Conservation (phyloP, 2,329 filamentous ascomycete species). For the Myriosclerotinia scirpicola region DNA sequence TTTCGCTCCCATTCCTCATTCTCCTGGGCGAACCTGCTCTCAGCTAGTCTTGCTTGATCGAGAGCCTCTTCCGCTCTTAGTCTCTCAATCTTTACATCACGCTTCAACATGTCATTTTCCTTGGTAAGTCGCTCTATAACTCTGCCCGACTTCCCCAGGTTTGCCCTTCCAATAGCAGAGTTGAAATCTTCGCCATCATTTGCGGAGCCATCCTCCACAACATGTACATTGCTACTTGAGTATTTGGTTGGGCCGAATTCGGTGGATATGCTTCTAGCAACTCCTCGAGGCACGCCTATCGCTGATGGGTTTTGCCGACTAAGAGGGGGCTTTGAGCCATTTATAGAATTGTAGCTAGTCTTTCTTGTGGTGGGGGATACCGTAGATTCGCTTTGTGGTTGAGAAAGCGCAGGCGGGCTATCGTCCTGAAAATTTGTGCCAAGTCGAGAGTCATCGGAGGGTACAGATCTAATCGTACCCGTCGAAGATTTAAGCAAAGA, state of each 20-base stretch:
- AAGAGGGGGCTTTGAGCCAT: slow-evolving; percentile 30
- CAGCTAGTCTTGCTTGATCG: slow-evolving; percentile 64
- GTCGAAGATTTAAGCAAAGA: slow-evolving; percentile 28
- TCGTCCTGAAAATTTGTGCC: slow-evolving; percentile 26
- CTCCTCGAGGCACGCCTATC: slow-evolving; percentile 25
- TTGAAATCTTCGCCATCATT: slow-evolving; percentile 51
- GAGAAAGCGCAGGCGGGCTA: slow-evolving; percentile 16
- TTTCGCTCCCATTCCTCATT: slow-evolving; percentile 68
- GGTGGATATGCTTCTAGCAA: slow-evolving; percentile 37
- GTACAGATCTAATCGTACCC: slow-evolving; percentile 38
- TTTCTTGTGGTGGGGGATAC: slow-evolving; percentile 32
- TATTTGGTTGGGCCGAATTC: slow-evolving; percentile 38
- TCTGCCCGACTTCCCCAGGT: slow-evolving; percentile 70
- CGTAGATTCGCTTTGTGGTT: slow-evolving; percentile 28
- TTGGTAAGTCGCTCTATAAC: slow-evolving; percentile 80
- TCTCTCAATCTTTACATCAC: slow-evolving; percentile 67
- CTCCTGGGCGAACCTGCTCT: slow-evolving; percentile 70
- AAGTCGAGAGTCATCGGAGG: slow-evolving; percentile 29
- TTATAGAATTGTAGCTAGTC: slow-evolving; percentile 25
- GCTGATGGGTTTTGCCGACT: slow-evolving; percentile 32
- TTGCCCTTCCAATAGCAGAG: slow-evolving; percentile 67
- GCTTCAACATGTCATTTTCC: slow-evolving; percentile 75
- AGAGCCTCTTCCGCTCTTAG: slow-evolving; percentile 69
- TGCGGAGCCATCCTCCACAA: slow-evolving; percentile 28
- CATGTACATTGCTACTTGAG: slow-evolving; percentile 29